Conservation (phyloP, 306 rosid genomes). For the Prunus kanzakura region DNA sequence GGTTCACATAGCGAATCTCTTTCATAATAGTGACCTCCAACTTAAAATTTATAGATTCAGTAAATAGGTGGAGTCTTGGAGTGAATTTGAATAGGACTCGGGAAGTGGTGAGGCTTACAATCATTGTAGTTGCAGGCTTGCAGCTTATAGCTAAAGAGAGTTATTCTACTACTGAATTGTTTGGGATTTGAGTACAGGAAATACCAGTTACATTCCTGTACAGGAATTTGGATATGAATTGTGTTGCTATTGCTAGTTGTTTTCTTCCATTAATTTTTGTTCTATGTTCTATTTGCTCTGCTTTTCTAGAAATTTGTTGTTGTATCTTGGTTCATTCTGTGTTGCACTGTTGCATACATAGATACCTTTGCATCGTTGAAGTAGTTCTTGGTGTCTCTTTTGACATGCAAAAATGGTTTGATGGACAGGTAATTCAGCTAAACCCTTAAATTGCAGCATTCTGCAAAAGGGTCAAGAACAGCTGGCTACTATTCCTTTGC, state of each 20-base stretch:
- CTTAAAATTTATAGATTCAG: neutral
- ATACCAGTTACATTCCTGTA: neutral
- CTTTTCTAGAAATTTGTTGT: neutral
- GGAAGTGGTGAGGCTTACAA: neutral
- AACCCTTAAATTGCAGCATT: slow-evolving; percentile 30
- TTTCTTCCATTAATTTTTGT: neutral
- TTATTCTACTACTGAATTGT: neutral
- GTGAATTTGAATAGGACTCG: neutral
- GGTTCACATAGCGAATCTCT: neutral
- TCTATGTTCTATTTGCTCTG: neutral
- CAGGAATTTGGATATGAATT: neutral
- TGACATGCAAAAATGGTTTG: slow-evolving; percentile 15
- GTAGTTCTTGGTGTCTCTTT: slow-evolving; percentile 15
- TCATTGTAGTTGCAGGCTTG: too few relatives aligned
- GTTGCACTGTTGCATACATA: neutral
- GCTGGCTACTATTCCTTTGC: slow-evolving; percentile 29
- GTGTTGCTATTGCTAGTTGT: neutral
- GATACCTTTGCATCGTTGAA: neutral
- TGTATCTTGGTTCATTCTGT: neutral
- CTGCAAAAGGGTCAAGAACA: slow-evolving; percentile 37
- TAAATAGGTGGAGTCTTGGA: neutral
- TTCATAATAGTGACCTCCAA: neutral
- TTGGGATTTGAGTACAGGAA: neutral
- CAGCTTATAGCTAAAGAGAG: too few relatives aligned
- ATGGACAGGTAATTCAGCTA: slow-evolving; percentile 49